Base-by-base conservation (phyloP, 768 basidiomycete genomes). In the Gymnopilus junonius region DNA sequence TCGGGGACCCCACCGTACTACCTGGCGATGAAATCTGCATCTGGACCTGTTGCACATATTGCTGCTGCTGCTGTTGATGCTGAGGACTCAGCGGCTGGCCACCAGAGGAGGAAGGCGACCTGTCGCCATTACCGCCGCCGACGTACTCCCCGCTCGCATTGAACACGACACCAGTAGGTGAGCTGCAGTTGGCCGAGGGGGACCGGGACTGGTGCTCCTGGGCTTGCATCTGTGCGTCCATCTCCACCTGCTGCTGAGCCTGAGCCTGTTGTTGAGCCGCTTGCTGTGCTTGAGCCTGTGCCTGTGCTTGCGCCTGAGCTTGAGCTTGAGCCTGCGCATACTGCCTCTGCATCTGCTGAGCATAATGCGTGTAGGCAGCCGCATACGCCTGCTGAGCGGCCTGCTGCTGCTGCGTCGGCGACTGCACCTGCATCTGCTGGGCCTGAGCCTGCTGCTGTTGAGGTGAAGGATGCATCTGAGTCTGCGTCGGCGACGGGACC, bases 271-370 rank as follows among this genome's bases (percentile, higher is more conserved):
- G 51, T 15, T 53, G 51, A 37, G 35, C 8, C 35, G 35, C 8
- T 21, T 53, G 51, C 27, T 31, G 51, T 4, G 31, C 25, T n/a
- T 55, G 40, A 5, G 29, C 45, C 43, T 57, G 45, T 14, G 45
- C 34, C 12, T 57, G 54, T 23, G 27, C 40, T 1, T 62, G 61
- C n/a, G 66, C 67, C 31, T 62, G 59, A 11, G 35, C 58, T 31
- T 63, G 63, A 45, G 61, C 65, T 23, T 68, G 57, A n/a, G 62
- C 65, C 17, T 59, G 58, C 12, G 48, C 37, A 46, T 74, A 71
- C 63, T 73, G 73, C 62, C 59, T 40, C 57, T 70, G 72, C 43
- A 69, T 59, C 56, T 73, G 67, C 54, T 64, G 63, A 12, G 68
- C 67, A 40, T 70, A 70, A 25, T 69, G 65, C 45, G 40, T 37